These are phyloP conservation scores for Phialemoniopsis sp. DNA, from an alignment of 2,329 filamentous ascomycete species.

Conservation along the genomic window DNA sequence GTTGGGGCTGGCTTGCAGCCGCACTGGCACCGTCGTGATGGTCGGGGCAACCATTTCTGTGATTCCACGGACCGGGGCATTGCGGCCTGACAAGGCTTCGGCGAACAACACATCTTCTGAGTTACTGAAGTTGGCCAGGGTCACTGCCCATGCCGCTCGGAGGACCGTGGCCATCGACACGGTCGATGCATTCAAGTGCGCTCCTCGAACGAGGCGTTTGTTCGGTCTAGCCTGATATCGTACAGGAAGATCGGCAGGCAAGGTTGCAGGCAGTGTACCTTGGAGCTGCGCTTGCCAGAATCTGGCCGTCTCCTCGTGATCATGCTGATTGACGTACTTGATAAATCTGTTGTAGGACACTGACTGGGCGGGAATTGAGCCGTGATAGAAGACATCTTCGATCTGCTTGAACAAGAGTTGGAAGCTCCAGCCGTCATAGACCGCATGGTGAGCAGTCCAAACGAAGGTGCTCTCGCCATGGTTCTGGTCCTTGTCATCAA, in stretches of 20 bases:
- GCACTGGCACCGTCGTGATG: slow-evolving; percentile 56
- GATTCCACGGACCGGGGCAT: slow-evolving; percentile 39
- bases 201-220: too few relatives aligned
- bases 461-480: slow-evolving; percentile 37
- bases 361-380: too few relatives aligned
- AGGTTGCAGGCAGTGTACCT: too few relatives aligned
- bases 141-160: slow-evolving; percentile 55
- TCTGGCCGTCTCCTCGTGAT: too few relatives aligned
- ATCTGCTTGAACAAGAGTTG: slow-evolving; percentile 33
- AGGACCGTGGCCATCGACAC: slow-evolving; percentile 52
- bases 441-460: slow-evolving; percentile 20
- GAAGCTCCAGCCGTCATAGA: slow-evolving; percentile 17
- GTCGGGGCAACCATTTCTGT: slow-evolving; percentile 57
- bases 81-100: slow-evolving; percentile 54
- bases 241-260: too few relatives aligned
- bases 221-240: too few relatives aligned
- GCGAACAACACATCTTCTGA: slow-evolving; percentile 55
- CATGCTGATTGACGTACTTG: too few relatives aligned
- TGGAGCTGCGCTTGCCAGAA: too few relatives aligned
- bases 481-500: too few relatives aligned
- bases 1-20: slow-evolving; percentile 38
- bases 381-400: too few relatives aligned
- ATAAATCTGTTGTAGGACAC: too few relatives aligned
- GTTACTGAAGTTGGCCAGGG: slow-evolving; percentile 46
- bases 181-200: too few relatives aligned